Conservation (phyloP, 1,139 yeast genomes). For the Pichia terricola region DNA sequence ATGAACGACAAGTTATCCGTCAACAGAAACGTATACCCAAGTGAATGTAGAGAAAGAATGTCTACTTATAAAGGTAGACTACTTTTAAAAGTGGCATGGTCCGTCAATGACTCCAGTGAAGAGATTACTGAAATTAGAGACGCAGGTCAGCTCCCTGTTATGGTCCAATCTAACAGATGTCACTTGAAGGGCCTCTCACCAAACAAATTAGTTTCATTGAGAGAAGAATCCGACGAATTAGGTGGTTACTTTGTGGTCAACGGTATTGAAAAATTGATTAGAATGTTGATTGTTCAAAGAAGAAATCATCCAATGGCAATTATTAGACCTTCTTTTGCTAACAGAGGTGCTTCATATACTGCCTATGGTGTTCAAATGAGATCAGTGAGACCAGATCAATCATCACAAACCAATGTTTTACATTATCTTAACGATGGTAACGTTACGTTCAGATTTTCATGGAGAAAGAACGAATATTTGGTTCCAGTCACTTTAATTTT, state of each 20-base stretch:
- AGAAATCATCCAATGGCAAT: conserved; percentile 98
- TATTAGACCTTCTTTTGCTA: conserved; percentile 86
- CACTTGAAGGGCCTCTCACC: conserved; percentile 82
- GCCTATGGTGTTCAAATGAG: conserved; percentile 91
- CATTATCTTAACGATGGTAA: conserved; percentile 95
- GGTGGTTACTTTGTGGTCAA: conserved; percentile 96
- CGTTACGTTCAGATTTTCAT: conserved; percentile 90
- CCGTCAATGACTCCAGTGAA: conserved; percentile 70
- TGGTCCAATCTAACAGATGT: conserved; percentile 85
- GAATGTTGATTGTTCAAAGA: conserved; percentile 97
- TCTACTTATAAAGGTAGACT: conserved; percentile 64
- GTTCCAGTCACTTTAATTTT: conserved; percentile 90
- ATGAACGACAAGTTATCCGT: conserved; percentile 68
- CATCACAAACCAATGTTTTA: conserved; percentile 92
- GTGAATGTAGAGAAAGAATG: conserved; percentile 88
- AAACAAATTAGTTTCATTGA: conserved; percentile 59
- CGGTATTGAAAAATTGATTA: conserved; percentile 91
- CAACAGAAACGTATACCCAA: conserved; percentile 77
- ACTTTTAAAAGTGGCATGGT: conserved; percentile 71
- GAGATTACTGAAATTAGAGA: conserved; percentile 77
- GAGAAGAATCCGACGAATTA: conserved; percentile 90
- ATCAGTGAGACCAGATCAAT: conserved; percentile 91
- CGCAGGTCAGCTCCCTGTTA: conserved; percentile 85
- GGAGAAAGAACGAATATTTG: conserved; percentile 93
- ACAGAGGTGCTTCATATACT: conserved; percentile 88